A percentile compares a stretch with the other conserved stretches of the same genome.
These are phyloP conservation scores for Aspergillus texensis DNA, from an alignment of 2,329 filamentous ascomycete genomes.

Conservation along the genomic window DNA sequence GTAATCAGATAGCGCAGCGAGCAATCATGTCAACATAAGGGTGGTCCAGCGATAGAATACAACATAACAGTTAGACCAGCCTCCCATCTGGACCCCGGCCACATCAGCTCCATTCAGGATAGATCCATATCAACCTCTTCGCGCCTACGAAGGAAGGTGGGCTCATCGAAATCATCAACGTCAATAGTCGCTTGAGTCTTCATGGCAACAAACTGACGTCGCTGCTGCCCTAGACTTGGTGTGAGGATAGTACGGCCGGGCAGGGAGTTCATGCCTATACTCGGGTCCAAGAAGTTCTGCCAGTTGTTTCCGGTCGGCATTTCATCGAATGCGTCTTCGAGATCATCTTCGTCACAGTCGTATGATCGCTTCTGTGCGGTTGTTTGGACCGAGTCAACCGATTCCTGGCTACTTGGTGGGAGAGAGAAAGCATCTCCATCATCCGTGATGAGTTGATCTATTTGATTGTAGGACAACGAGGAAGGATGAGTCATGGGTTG, in stretches of 20 bases:
- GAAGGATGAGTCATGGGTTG: not conserved
- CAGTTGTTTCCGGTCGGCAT: not conserved
- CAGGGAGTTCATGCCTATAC: not conserved
- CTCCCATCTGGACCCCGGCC: not conserved
- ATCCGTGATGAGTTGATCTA: conserved; percentile 34
- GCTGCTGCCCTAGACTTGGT: conserved; percentile 34
- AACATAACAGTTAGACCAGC: not conserved
- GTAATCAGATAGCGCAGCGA: not conserved
- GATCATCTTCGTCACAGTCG: conserved; percentile 42
- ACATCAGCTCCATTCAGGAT: not conserved
- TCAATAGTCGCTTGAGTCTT: conserved; percentile 29
- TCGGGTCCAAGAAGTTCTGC: not conserved
- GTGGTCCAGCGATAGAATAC: not conserved
- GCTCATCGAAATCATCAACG: conserved; percentile 49
- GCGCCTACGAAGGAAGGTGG: conserved; percentile 45
- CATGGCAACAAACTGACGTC: conserved; percentile 26
- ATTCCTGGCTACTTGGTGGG: conserved; percentile 45
- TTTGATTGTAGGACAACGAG: conserved; percentile 16
- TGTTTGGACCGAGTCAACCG: conserved; percentile 22
- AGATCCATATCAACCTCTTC: conserved; percentile 43
- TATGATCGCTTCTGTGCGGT: conserved; percentile 49
- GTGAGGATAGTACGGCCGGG: conserved; percentile 34
- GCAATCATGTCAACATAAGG: not conserved
- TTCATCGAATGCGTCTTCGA: conserved; percentile 27
- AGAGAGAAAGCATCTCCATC: conserved; percentile 42